Base-by-base conservation (phyloP, 139 green algal species). In the Asterochloris erici region DNA sequence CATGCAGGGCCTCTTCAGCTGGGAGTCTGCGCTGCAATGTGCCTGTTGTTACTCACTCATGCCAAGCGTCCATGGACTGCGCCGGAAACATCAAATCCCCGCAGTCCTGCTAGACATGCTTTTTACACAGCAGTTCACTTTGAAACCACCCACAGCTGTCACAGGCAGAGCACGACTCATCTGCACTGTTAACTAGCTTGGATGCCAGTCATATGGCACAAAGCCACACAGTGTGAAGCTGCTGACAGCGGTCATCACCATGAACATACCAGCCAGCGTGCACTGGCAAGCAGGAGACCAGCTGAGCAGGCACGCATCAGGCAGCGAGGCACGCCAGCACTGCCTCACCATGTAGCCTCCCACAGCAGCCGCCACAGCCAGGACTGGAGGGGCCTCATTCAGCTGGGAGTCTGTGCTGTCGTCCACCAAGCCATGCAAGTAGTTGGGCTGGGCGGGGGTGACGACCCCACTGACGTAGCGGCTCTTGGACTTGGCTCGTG, bases 401-500 rank as follows among this genome's bases (percentile, higher is more conserved):
- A 78, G 71, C 38, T 88, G 78, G 60, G 86, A 77, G 6, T 77
- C 78, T 14, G 23, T 14, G 9, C 47, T 74, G 24, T 77, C 83
- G 29, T 86, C 79, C 73, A 86, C 61, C 60, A 84, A 81, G 17
- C 89, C 90, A 77, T 91, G 75, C 74, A 94, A 29, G 84, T 94
- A 92, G 78, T 92, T 82, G 4, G 90, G 93, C 74, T 66, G 74
- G 14, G 90, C 89, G 0, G 93, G 89, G 21, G 85, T 90, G 27
- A 96, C 89, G 61, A 95, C 77, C 38, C 79, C 83, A 0, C 79
- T 84, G 66, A 95, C 78, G 71, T 86, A 93, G n/a, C 93, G 88
- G 77, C 88, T 78, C 88, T 97, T 97, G 71, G 71, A 63, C 69
- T 81, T 84, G 54, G 66, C 27, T 10, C 74, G 70, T 17, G 68